Base-by-base conservation (phyloP, 768 basidiomycete genomes). In the Mycena albidolilacea region DNA sequence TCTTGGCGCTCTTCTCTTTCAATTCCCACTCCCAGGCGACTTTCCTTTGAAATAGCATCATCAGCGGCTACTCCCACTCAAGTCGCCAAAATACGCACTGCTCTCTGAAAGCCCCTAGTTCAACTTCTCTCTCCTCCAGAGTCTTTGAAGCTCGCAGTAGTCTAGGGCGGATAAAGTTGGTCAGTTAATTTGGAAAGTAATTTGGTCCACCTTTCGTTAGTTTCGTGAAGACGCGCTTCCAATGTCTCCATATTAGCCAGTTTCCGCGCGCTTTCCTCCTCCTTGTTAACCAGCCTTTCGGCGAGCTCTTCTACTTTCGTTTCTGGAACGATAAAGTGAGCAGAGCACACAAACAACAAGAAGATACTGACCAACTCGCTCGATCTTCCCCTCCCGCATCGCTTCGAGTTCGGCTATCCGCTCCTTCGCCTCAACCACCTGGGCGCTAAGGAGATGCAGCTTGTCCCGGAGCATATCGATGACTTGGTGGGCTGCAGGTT, bases 391-490 rank as follows among this genome's bases (percentile, higher is more conserved):
- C 54, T 71, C 73, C 35, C 77, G 68, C 21, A 69, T 65, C 10
- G 69, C 54, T 73, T 87, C 86, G 8, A 87, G 77, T 38, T 87
- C 86, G 6, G 76, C 59, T 15, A 84, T 76, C 11, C 84, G 85
- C 50, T 77, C 75, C 67, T 81, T 85, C 1, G 86, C 81, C 71
- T 87, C 86, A n/a, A 82, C 78, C 4, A 88, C 75, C 48, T 87
- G 85, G 7, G 82, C 77, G 14, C 85, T 83, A 72, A 86, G 81
- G 21, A 78, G 79, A 50, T 85, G 82, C 5, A 88, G 77, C 70
- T 86, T 85, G 61, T 87, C 86, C 15, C 87, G 86, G 7, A 88
- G 81, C n/a, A 88, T 75, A 62, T 87, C 86, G 38, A 84, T 81
- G 48, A 88, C 87, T 78, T 88, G 86, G 68, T 86, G 82, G n/a